Conservation (phyloP, 2,329 filamentous ascomycete genomes). For the Paramyrothecium sp. region DNA sequence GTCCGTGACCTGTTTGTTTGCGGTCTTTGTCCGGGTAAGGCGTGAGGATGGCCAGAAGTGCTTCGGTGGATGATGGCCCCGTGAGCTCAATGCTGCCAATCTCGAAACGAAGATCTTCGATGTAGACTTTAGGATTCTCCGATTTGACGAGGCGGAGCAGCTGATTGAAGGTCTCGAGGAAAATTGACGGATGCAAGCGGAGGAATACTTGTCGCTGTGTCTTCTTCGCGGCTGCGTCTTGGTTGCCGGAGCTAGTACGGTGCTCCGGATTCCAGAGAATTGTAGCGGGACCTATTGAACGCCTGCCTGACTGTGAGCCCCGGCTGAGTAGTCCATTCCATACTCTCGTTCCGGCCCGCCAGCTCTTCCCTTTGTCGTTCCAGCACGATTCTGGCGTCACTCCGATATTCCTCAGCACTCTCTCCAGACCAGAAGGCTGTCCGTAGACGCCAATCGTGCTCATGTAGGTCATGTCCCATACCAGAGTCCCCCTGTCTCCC, state of each 20-base stretch:
- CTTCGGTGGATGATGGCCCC: constrained; percentile 74
- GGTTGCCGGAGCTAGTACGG: constrained; percentile 17
- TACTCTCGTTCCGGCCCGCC: constrained; percentile 56
- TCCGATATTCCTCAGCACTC: constrained; percentile 65
- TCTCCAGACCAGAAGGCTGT: constrained; percentile 58
- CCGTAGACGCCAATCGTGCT: constrained; percentile 81
- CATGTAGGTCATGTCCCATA: constrained; percentile 95
- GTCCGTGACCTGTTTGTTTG: constrained; percentile 36
- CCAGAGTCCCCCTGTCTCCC: constrained; percentile 72
- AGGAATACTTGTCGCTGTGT: constrained; percentile 56
- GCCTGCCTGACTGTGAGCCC: constrained; percentile 49
- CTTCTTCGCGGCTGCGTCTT: constrained; percentile 13
- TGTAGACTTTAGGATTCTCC: constrained; percentile 58
- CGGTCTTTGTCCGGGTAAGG: constrained; percentile 37
- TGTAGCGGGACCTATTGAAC: constrained; percentile 69
- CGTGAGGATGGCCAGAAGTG: constrained; percentile 67
- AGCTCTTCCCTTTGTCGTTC: constrained; percentile 65
- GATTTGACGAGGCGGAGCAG: constrained; percentile 56
- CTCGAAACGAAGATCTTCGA: constrained; percentile 71
- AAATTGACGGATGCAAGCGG: constrained; percentile 80
- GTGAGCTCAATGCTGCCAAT: constrained; percentile 58
- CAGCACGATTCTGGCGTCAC: constrained; percentile 60
- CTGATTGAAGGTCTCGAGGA: constrained; percentile 66
- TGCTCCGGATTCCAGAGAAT: constrained; percentile 69
- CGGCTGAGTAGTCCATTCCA: constrained; percentile 51